These are phyloP conservation scores for Fonsecaea pedrosoi DNA, from an alignment of 2,329 filamentous ascomycete species.

Conservation along the genomic window DNA sequence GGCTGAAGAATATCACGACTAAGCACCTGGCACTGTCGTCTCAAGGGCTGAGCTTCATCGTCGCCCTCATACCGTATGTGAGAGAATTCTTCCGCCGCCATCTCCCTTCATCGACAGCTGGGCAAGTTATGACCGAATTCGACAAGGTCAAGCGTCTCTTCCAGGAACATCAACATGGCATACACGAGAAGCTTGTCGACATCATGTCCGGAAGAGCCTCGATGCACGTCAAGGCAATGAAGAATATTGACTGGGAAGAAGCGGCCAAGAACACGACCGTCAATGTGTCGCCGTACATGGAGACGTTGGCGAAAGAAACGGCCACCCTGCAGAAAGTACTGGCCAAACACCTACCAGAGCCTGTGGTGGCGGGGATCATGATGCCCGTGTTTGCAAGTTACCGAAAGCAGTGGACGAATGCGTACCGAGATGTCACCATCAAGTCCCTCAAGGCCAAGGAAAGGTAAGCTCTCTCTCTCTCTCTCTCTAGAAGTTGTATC, in stretches of 20 bases:
- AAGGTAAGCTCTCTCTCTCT: constrained; percentile 63
- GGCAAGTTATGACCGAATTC: constrained; percentile 75
- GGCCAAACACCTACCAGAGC: constrained; percentile 78
- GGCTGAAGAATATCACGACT: constrained; percentile 94
- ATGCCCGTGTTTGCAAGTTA: constrained; percentile 82
- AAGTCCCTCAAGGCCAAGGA: constrained; percentile 72
- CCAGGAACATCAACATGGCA: constrained; percentile 88
- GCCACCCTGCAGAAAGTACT: constrained; percentile 82
- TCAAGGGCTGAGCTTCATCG: constrained; percentile 86
- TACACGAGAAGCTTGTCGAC: constrained; percentile 90
- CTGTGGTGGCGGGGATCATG: constrained; percentile 83
- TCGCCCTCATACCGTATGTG: constrained; percentile 84
- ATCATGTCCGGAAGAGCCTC: constrained; percentile 84
- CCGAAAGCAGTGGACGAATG: constrained; percentile 76
- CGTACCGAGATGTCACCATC: constrained; percentile 69
- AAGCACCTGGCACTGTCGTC: constrained; percentile 92
- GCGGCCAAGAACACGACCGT: constrained; percentile 50
- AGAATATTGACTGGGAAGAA: constrained; percentile 75
- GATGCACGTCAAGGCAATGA: constrained; percentile 76
- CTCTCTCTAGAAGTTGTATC: constrained; percentile 34
- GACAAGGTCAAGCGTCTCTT: constrained; percentile 83
- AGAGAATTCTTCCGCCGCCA: constrained; percentile 90
- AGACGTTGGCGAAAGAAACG: constrained; percentile 85
- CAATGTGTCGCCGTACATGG: constrained; percentile 75
- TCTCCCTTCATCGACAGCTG: constrained; percentile 56